A percentile compares a stretch with the other conserved stretches of the same genome.
Evolutionary conservation across 768 basidiomycete genomes (phyloP).

Genomic region (Rhodosporidiobolus sp.): DNA sequence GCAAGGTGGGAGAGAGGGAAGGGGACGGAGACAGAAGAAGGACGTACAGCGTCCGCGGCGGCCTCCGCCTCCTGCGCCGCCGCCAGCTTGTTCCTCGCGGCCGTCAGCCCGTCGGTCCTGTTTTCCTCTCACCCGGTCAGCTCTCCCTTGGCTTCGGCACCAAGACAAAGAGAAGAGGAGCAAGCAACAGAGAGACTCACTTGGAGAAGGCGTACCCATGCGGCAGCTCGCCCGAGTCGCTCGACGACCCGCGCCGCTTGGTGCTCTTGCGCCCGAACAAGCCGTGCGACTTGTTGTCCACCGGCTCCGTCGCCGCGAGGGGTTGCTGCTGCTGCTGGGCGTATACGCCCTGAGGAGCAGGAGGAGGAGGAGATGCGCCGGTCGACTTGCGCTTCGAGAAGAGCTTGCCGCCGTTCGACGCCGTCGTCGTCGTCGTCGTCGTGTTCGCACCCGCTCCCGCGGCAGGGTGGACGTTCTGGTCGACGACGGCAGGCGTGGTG

Average conservation of each 20-base stretch:
- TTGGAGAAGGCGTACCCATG: neutral
- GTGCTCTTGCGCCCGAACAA: neutral
- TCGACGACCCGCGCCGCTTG: neutral
- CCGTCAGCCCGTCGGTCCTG: conserved; percentile 10
- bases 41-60: conserved; percentile 15
- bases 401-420: neutral
- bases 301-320: no score
- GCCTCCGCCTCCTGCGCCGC: conserved; percentile 10
- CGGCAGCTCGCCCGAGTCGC: neutral
- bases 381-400: neutral
- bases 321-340: no score
- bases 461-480: neutral
- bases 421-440: neutral
- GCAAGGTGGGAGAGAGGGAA: no score
- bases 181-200: neutral
- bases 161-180: neutral
- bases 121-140: neutral
- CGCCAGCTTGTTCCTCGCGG: conserved; percentile 1
- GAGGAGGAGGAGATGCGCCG: neutral
- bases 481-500: no score
- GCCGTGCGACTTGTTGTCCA: neutral
- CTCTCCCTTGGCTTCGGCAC: no score
- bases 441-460: neutral
- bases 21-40: no score
- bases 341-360: no score